phyloP scores from a whole-genome alignment of 1,284 basidiomycete genomes.

The Caloboletus inedulis region DNA sequence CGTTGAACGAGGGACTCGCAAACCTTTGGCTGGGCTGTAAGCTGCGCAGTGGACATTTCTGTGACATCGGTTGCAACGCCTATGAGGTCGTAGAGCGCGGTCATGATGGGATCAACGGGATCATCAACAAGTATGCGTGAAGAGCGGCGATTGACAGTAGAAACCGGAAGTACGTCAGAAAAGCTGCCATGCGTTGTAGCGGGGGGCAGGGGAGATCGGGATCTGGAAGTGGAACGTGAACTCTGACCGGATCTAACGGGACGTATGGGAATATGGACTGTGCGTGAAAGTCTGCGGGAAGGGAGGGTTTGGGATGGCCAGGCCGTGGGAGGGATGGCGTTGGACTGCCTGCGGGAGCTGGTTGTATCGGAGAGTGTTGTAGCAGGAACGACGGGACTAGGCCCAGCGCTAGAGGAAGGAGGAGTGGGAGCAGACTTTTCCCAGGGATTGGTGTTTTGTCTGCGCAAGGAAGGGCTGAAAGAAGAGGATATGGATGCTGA shows the following conservation, averaged over 20 bases:
- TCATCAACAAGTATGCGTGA: slow-evolving; percentile 74
- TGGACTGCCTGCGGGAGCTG: slow-evolving; percentile 60
- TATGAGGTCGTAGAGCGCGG: slow-evolving; percentile 89
- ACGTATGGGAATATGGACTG: slow-evolving; percentile 72
- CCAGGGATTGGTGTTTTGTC: slow-evolving; percentile 64
- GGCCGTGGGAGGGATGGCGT: slow-evolving; percentile 45
- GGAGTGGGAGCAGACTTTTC: slow-evolving; percentile 58
- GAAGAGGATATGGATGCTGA: slow-evolving; percentile 57
- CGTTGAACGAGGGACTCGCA: slow-evolving; percentile 88
- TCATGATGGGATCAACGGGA: slow-evolving; percentile 87
- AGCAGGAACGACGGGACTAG: slow-evolving; percentile 50
- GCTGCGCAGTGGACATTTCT: slow-evolving; percentile 84
- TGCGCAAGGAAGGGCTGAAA: slow-evolving; percentile 63
- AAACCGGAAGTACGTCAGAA: slow-evolving; percentile 51
- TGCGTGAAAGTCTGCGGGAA: slow-evolving; percentile 75
- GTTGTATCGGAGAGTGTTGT: slow-evolving; percentile 58
- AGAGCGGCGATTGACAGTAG: slow-evolving; percentile 62
- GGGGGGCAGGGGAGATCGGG: slow-evolving; percentile 90
- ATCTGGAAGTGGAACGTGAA: slow-evolving; percentile 95
- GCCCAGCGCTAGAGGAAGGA: slow-evolving; percentile 42
- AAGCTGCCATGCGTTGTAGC: slow-evolving; percentile 58
- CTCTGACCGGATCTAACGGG: slow-evolving; percentile 71
- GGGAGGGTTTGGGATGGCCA: slow-evolving; percentile 57
- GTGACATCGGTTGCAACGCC: slow-evolving; percentile 92
- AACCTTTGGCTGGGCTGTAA: slow-evolving; percentile 81